Evolutionary conservation across 2,329 filamentous ascomycete genomes (phyloP), one percentile per base, ranked within the genome.

Genomic region (Ophidiomyces ophidiicola): DNA sequence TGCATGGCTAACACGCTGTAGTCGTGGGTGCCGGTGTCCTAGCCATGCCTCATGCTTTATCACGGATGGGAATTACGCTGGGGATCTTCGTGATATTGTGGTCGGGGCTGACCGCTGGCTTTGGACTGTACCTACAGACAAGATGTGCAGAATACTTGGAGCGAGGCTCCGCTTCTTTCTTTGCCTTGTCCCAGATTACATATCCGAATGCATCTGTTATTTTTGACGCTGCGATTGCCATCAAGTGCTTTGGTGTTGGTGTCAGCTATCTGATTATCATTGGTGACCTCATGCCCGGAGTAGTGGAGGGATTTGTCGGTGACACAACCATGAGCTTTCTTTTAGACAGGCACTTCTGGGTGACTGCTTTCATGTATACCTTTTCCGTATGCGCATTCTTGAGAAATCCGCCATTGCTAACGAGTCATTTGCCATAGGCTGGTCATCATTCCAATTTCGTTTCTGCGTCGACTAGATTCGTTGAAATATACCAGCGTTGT

Each of bases 251-350:
- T 57, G 90, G 90, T 25, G 90, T 98, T 6, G 90, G 83, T 15
- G 84, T 96, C 44, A 94, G 86, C 52, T 98, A 98, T 63, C 74
- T 98, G 52, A 98, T 98, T 55, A 96, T 98, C 54, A 96, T 98
- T 50, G 90, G 90, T 36, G 90, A 98, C 58, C 67, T 98, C 46
- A 98, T 98, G 90, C 90, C 90, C 1, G 88, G 86, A 26, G 90
- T 98, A 6, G 78, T 90, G 17, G 66, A 76, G 44, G 90, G 87
- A 3, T 88, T 98, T 59, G 74, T 76, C 45, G 70, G 73, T 33
- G 65, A 68, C 35, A 72, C 74, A 14, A 69, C 74, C 2, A 65
- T 80, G 31, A 72, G 76, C 1, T 96, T 88, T 54, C 64, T 96
- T 46, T 71, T 88, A 30, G 86, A 96, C 56, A 76, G 90, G 36